Evolutionary conservation across 257 asterid species (phyloP).

Genomic region (Fraxinus americana): DNA sequence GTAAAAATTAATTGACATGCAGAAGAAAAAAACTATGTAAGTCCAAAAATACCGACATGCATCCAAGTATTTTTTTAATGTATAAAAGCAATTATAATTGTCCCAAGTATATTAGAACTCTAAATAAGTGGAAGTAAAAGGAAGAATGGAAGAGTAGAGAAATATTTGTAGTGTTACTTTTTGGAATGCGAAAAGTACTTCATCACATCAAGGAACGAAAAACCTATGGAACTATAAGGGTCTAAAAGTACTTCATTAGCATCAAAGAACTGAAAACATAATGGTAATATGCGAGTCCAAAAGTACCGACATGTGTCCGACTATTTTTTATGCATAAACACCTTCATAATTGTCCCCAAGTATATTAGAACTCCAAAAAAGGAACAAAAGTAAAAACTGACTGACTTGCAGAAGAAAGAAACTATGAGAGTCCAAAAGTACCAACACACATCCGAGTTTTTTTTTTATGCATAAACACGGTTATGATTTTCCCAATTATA

Average conservation of each 20-base stretch:
- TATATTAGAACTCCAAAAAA: not conserved
- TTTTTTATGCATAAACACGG: not conserved
- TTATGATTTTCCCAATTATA: not conserved
- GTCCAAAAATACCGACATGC: not conserved
- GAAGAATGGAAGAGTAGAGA: not conserved
- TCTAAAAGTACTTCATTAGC: not conserved
- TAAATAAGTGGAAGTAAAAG: not conserved
- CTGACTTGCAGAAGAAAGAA: not conserved
- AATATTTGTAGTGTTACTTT: not conserved
- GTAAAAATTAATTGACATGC: not conserved
- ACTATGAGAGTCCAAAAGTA: not conserved
- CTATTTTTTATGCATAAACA: not conserved
- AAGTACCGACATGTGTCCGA: not conserved
- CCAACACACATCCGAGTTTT: not conserved
- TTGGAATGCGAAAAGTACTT: not conserved
- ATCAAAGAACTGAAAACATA: not conserved
- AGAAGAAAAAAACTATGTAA: not conserved
- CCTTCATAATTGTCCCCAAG: not conserved
- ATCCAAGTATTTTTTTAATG: not conserved
- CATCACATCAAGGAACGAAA: not conserved
- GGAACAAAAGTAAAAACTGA: not conserved
- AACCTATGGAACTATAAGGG: not conserved
- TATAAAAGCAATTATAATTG: not conserved
- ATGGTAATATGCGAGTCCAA: not conserved
- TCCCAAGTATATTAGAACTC: not conserved